phyloP scores from a whole-genome alignment of 1,284 basidiomycete species.

The Termitomyces sp. region DNA sequence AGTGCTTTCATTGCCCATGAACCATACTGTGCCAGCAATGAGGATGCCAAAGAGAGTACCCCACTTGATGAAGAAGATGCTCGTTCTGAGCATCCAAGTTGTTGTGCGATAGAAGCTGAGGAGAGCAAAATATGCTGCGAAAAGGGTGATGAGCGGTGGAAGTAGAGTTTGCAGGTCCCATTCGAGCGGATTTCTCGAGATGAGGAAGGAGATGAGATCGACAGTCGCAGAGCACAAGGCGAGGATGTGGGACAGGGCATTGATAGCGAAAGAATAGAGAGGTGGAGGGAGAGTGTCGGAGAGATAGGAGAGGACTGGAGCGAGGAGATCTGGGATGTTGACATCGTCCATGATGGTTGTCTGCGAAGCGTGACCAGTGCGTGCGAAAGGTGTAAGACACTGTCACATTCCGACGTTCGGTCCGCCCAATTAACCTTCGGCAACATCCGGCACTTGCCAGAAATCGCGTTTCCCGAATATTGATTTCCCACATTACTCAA shows the following conservation, averaged over 20 bases:
- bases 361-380: background rate
- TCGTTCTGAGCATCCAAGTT: constrained; percentile 62
- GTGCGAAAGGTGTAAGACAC: constrained; percentile 4
- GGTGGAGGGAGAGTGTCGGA: constrained; percentile 49
- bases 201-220: constrained; percentile 40
- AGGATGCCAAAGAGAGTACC: constrained; percentile 51
- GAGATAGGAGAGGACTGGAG: constrained; percentile 51
- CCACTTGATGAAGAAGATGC: constrained; percentile 72
- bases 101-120: constrained; percentile 71
- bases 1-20: constrained; percentile 36
- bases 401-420: background rate
- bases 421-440: background rate
- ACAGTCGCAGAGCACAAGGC: constrained; percentile 45
- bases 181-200: constrained; percentile 45
- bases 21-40: constrained; percentile 48
- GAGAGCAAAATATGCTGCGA: constrained; percentile 69
- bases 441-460: background rate
- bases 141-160: constrained; percentile 66
- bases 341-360: constrained; percentile 19
- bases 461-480: constrained; percentile 4
- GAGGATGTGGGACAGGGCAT: constrained; percentile 48
- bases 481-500: constrained; percentile 7
- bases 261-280: constrained; percentile 45
- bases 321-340: constrained; percentile 37
- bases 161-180: constrained; percentile 66